phyloP scores from a whole-genome alignment of 2,329 filamentous ascomycete species.

The Neophaeococcomyces mojaviensis region DNA sequence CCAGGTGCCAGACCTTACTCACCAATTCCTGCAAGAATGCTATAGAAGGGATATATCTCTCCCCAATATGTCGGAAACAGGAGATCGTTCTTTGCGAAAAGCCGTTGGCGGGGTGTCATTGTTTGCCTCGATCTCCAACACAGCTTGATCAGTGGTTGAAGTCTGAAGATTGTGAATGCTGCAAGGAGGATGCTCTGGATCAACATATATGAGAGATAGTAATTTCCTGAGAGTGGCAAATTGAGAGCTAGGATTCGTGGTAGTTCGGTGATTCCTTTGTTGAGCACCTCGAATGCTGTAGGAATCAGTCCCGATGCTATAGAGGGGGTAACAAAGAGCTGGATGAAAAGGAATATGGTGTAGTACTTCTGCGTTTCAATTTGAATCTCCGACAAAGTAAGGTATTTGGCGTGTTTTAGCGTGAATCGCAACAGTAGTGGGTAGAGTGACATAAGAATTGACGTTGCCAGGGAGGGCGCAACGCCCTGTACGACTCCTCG shows the following conservation, averaged over 20 bases:
- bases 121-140: not conserved
- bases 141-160: not conserved
- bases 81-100: not conserved
- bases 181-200: not conserved
- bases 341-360: conserved; percentile 5
- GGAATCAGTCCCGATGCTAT: conserved; percentile 6
- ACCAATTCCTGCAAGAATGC: conserved; percentile 3
- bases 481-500: conserved; percentile 4
- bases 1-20: no score
- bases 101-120: conserved; percentile 1
- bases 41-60: conserved; percentile 1
- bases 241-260: conserved; percentile 7
- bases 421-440: conserved; percentile 1
- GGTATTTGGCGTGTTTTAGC: not conserved
- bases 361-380: not conserved
- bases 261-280: conserved; percentile 3
- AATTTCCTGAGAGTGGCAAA: conserved; percentile 7
- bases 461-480: conserved; percentile 5
- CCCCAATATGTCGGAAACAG: conserved; percentile 1
- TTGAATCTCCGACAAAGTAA: not conserved
- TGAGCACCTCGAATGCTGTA: not conserved
- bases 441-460: not conserved
- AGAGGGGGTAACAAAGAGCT: conserved; percentile 4
- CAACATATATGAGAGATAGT: conserved; percentile 4
- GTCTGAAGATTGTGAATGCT: not conserved